These are phyloP conservation scores for Citrus glauca DNA, from an alignment of 345 rosid genomes.

Conservation along the genomic window DNA sequence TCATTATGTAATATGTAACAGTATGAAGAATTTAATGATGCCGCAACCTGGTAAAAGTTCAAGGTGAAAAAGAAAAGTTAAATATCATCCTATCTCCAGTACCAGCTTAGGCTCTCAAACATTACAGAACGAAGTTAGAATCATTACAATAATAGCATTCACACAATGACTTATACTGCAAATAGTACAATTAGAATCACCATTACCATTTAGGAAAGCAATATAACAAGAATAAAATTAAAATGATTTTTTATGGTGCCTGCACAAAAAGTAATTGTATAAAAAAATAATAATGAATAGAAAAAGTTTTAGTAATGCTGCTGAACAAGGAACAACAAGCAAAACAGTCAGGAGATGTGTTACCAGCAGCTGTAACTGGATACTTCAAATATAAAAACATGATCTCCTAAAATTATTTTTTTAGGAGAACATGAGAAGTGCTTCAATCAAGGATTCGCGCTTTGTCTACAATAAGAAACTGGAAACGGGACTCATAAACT, in stretches of 20 bases:
- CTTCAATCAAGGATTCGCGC: not conserved
- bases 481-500: not conserved
- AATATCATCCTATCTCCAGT: slow-evolving; percentile 4
- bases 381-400: not conserved
- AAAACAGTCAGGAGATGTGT: not conserved
- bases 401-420: not conserved
- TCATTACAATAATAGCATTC: not conserved
- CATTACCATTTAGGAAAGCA: not conserved
- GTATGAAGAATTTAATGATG: slow-evolving; percentile 86
- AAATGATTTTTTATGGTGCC: not conserved
- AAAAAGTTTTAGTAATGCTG: not conserved
- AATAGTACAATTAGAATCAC: not conserved
- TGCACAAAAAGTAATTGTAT: not conserved
- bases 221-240: not conserved
- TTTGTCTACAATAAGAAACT: not conserved
- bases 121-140: not conserved
- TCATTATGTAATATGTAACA: slow-evolving; percentile 85
- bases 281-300: not conserved
- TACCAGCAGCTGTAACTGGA: not conserved
- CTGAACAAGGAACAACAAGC: not conserved
- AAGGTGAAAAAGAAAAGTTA: not conserved
- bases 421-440: not conserved
- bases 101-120: not conserved
- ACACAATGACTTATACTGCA: not conserved
- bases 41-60: slow-evolving; percentile 57